Evolutionary conservation across 768 basidiomycete species (phyloP), one percentile per base, ranked within the genome.

Genomic region (Mycena galopus): DNA sequence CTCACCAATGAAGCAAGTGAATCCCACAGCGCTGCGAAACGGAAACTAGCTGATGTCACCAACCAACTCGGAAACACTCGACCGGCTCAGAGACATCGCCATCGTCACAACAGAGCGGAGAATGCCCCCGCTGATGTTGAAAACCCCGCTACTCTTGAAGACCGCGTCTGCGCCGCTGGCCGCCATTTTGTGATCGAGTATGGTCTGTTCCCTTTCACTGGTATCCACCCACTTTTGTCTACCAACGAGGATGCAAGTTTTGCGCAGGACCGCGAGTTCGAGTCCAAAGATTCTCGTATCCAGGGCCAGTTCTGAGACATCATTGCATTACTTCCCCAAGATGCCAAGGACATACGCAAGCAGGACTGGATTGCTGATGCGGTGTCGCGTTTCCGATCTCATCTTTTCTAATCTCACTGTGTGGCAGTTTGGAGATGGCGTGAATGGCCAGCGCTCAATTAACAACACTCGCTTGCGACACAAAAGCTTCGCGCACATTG

Each of bases 221-320:
- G 27, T 33, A 33, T 63, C 29, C 27, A 44, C 53, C 12, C 33
- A 2, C 55, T 72, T 25, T 19, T 66, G 17, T 55, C 27, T 17
- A 62, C 39, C 30, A 14, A 42, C 6, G 56, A 51, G 33, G 57
- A 55, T 61, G 55, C 55, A 11, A 27, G 2, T 44, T 72, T 72
- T 51, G 51, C 32, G 4, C 59, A 66, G 39, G 55, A 44, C 19
- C 50, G 59, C 10, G 71, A 72, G 44, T 72, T 65, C 35, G 53
- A 63, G 6, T 59, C 65, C 27, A 42, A 62, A 53, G 55, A 33
- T 14, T 67, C 65, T 5, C 47, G 57, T 21, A 61, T 63, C 44
- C 65, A 67, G 33, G 71, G 71, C 0, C 71, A 72, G 44, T 47
- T 72, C 10, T 19, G 65, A 14, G 71, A 72, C 14, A 23, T 72